Percentiles rank a stretch among this genome's conserved stretches.
These are phyloP conservation scores for Trichoderma gamsii DNA, from an alignment of 495 filamentous ascomycete genomes.

Conservation along the genomic window DNA sequence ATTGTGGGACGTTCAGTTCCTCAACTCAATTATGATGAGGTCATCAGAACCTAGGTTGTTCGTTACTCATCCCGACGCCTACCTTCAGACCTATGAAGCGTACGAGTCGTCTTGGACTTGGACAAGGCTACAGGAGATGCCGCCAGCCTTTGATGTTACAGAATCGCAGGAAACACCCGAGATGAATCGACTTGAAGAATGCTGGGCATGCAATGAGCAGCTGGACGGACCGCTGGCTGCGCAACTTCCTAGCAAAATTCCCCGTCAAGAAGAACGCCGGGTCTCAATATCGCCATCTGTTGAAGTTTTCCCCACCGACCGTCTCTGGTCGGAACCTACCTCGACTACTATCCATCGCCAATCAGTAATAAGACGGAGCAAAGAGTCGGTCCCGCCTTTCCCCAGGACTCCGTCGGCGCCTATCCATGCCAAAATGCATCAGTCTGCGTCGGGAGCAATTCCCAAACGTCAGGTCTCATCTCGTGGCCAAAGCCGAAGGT, in stretches of 20 bases:
- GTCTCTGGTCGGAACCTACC: slow-evolving; percentile 30
- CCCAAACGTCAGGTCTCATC: slow-evolving; percentile 34
- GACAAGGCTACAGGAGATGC: slow-evolving; percentile 53
- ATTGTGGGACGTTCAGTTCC: slow-evolving; percentile 61
- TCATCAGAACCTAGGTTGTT: slow-evolving; percentile 54
- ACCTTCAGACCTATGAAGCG: slow-evolving; percentile 48
- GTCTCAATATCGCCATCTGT: slow-evolving; percentile 32
- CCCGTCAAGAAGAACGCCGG: slow-evolving; percentile 30
- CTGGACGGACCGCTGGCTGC: slow-evolving; percentile 44
- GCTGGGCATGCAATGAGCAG: slow-evolving; percentile 44
- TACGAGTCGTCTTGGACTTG: slow-evolving; percentile 52
- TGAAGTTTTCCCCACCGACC: slow-evolving; percentile 28
- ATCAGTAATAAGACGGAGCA: slow-evolving; percentile 30
- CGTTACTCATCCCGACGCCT: slow-evolving; percentile 59
- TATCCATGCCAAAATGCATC: slow-evolving; percentile 24
- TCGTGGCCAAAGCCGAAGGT: not conserved
- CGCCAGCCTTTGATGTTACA: slow-evolving; percentile 46
- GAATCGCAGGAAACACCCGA: slow-evolving; percentile 43
- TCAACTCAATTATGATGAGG: slow-evolving; percentile 57
- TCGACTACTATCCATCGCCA: not conserved
- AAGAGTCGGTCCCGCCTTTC: slow-evolving; percentile 35
- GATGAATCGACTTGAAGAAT: slow-evolving; percentile 53
- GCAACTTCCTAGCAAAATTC: slow-evolving; percentile 30
- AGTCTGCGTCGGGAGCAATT: slow-evolving; percentile 24
- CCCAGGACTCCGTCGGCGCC: slow-evolving; percentile 45